Percentiles rank a stretch among this genome's conserved stretches.
phyloP scores from a whole-genome alignment of 2,329 filamentous ascomycete genomes.

The Sporothrix euskadiensis region DNA sequence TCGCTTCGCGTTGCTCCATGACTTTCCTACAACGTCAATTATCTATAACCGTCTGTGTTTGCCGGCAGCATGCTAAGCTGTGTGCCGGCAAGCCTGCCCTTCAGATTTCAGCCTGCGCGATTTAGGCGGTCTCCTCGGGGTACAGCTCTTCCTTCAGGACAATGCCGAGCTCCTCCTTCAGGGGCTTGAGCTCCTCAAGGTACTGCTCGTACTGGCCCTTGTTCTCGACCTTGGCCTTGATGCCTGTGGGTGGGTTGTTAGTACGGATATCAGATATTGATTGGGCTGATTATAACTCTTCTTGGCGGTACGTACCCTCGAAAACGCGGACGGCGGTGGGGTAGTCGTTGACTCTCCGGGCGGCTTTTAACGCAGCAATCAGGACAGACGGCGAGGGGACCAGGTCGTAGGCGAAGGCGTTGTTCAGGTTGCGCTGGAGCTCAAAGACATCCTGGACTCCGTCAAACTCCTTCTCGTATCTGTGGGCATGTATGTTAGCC shows the following conservation, averaged over 20 bases:
- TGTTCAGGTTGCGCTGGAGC: conserved; percentile 97
- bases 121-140: conserved; percentile 49
- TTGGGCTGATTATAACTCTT: neutral
- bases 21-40: conserved; percentile 10
- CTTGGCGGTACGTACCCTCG: conserved; percentile 68
- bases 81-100: neutral
- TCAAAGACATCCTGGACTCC: conserved; percentile 98
- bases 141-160: conserved; percentile 90
- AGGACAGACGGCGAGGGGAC: conserved; percentile 92
- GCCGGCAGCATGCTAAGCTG: neutral
- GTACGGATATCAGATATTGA: neutral
- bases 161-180: conserved; percentile 92
- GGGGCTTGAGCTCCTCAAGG: conserved; percentile 85
- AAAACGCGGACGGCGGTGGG: conserved; percentile 98
- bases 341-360: conserved; percentile 95
- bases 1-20: conserved; percentile 12
- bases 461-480: conserved; percentile 99
- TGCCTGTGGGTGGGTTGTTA: conserved; percentile 56
- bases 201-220: conserved; percentile 96
- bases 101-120: neutral
- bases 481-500: conserved; percentile 50
- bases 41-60: neutral
- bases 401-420: conserved; percentile 99
- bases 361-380: conserved; percentile 86
- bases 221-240: conserved; percentile 99